Base-by-base conservation (phyloP, 805 yeast genomes). In the Saccharomycopsis vini region DNA sequence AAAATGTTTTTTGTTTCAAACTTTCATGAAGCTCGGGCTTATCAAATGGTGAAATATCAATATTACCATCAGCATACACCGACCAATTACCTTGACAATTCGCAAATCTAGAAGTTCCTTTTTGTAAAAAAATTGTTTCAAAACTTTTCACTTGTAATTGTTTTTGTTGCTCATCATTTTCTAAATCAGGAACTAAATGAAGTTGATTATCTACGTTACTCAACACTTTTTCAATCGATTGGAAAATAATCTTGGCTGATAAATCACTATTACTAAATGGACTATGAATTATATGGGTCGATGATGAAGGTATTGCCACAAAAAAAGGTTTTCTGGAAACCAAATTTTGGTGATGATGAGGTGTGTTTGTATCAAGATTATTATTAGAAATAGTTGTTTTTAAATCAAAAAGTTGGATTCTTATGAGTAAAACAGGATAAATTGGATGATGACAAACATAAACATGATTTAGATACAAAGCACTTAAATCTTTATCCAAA, bases 1-100 rank as follows among this genome's bases (percentile, higher is more conserved):
- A n/a, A n/a, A n/a, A n/a, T 33, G 43, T 47, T 32, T 44, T 50
- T 23, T 3, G 12, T 12, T 36, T 36, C 21, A 23, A 5, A 7
- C 10, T 23, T 6, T 7, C 15, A 16, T 36, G 39, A 10, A 7
- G 5, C 19, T 21, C 21, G 9, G 63, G 56, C 29, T 67, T 60
- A 15, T 69, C 73, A 30, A 83, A 62, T 0, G 94, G 89, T 0
- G 79, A 71, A 3, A 72, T 66, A 58, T 85, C 95, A 5, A 77
- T 74, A 1, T 67, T 62, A 0, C 77, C 77, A 51, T 78, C 77
- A 0, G 94, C 90, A 57, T 82, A 85, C 0, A 80, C 73, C 0
- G 74, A 57, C 94, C 94, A 85, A 5, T 75, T 67, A 0, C 90
- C 95, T 43, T 80, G 55, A 7, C 88, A 69, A 23, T 72, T 63